phyloP scores from a whole-genome alignment of 1,284 basidiomycete species.

The Phylloporus gajari region DNA sequence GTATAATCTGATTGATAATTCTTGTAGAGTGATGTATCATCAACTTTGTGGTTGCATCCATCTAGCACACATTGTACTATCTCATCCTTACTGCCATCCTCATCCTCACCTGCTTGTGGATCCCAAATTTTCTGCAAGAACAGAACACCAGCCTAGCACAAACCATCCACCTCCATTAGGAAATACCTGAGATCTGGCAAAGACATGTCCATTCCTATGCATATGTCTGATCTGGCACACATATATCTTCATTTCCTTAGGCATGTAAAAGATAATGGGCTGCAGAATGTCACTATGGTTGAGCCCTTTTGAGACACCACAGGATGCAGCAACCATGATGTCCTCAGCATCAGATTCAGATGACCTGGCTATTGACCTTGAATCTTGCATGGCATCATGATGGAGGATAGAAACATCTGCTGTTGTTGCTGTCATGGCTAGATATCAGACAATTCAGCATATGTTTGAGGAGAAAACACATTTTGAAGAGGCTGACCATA shows the following conservation, averaged over 20 bases:
- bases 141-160: too few relatives aligned
- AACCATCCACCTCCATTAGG: slow-evolving; percentile 85
- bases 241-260: slow-evolving; percentile 99
- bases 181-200: slow-evolving; percentile 97
- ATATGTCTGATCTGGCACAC: slow-evolving; percentile 99
- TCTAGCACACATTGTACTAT: too few relatives aligned
- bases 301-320: slow-evolving; percentile 96
- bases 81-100: too few relatives aligned
- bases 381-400: slow-evolving; percentile 99
- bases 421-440: slow-evolving; percentile 78
- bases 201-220: slow-evolving; percentile 94
- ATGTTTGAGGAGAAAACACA: slow-evolving; percentile 46
- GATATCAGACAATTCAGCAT: slow-evolving; percentile 14
- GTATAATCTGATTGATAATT: too few relatives aligned
- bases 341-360: slow-evolving; percentile 98
- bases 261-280: slow-evolving; percentile 97
- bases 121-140: too few relatives aligned
- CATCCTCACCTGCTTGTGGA: too few relatives aligned
- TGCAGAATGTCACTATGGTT: slow-evolving; percentile 99
- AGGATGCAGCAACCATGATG: slow-evolving; percentile 95
- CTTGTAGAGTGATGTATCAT: too few relatives aligned
- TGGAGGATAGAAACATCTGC: slow-evolving; percentile 96
- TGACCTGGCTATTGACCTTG: slow-evolving; percentile 98
- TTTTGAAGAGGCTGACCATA: slow-evolving; percentile 99
- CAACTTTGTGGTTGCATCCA: too few relatives aligned